Base-by-base conservation (phyloP, 352 stramenopile species). In the Phytophthora sojae region DNA sequence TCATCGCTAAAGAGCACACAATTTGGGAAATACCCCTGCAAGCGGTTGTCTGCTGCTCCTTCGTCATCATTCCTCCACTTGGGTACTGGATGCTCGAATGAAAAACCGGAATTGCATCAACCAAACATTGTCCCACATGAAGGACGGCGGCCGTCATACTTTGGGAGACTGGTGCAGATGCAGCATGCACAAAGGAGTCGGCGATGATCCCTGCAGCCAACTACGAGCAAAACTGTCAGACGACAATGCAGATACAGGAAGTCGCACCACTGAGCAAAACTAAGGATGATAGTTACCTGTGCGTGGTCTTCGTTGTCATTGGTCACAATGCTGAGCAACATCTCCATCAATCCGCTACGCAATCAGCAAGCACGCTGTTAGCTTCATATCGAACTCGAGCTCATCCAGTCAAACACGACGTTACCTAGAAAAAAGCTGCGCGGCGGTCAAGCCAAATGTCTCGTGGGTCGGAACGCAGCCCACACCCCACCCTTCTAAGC, bases 401-500 rank as follows among this genome's bases (percentile, higher is more conserved):
- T 56, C 50, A 45, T 62, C 39, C 4, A 61, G 11, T 8, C 29
- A 53, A 60, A 25, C 37, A 19, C 6, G 11, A 21, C 17, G 6
- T 14, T 69, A 75, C 82, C 80, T 60, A 62, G 69, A 44, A 29
- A 82, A 78, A 26, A 91, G 42, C 37, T 85, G 77, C 14, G 69
- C 49, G 6, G 77, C 71, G 52, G 69, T 80, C 23, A 92, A 62
- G 17, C 84, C 84, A 80, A 92, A 92, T 3, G 59, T 47, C 17
- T 82, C 76, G 3, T 82, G 69, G 0, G 67, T 66, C 0, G 82
- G 67, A 39, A 94, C 64, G 55, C 81, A 90, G 11, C 87, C 87
- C 17, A 89, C 58, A 53, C 88, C 70, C 87, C 87, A 94, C 19
- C 68, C 80, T 64, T 92, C 85, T 8, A 94, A 64, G 37, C 87